Percentiles rank a stretch among this genome's conserved stretches.
phyloP scores from a whole-genome alignment of 257 asterid species.

The Nicotiana obtusifolia region DNA sequence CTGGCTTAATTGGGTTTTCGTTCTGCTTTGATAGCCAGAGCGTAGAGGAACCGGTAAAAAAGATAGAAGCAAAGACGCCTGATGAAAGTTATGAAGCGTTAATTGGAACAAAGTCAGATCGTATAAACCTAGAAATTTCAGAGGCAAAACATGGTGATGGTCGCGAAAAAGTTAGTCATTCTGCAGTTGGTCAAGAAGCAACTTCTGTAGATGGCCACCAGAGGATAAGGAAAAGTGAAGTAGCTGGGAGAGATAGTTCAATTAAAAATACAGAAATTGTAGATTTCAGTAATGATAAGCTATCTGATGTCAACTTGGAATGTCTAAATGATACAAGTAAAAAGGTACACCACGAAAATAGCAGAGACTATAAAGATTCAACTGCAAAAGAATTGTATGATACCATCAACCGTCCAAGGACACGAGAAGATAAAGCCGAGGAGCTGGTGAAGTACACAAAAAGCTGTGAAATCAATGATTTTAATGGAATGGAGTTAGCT shows the following conservation, averaged over 20 bases:
- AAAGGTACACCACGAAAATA: neutral
- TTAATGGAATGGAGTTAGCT: neutral
- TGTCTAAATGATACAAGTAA: conserved; percentile 2
- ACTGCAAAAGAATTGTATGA: neutral
- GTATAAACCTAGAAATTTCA: neutral
- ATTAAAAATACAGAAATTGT: neutral
- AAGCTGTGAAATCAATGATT: conserved; percentile 1
- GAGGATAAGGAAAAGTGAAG: neutral
- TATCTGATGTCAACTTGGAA: conserved; percentile 10
- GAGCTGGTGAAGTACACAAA: conserved; percentile 2
- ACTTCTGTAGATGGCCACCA: neutral
- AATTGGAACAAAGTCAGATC: conserved; percentile 1
- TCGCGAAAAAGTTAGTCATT: neutral
- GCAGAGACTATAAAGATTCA: conserved; percentile 3
- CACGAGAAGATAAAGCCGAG: neutral
- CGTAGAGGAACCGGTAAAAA: neutral
- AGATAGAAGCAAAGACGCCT: neutral
- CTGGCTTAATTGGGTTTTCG: neutral
- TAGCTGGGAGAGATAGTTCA: neutral
- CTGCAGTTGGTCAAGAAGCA: conserved; percentile 3
- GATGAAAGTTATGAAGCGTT: neutral
- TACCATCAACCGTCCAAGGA: neutral
- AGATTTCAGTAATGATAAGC: neutral
- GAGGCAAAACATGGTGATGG: neutral
- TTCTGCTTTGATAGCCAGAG: neutral